Conservation (phyloP, 2,329 filamentous ascomycete species). For the Phoma sp. region DNA sequence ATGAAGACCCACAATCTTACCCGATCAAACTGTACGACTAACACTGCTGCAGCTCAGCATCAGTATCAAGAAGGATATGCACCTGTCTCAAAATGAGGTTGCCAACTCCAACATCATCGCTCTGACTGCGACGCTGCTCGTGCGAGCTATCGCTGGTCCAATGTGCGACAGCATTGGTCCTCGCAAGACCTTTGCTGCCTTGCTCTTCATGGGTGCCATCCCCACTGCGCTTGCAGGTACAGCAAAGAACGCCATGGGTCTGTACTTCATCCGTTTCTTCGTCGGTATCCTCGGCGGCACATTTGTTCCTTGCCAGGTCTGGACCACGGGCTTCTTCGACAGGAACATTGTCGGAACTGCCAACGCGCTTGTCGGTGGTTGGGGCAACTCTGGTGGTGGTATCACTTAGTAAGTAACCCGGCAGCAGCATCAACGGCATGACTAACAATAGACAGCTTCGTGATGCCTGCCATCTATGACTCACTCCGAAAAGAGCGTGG, state of each 20-base stretch:
- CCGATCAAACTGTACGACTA: conserved; percentile 45
- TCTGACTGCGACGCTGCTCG: conserved; percentile 66
- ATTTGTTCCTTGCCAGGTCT: conserved; percentile 89
- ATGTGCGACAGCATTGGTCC: conserved; percentile 87
- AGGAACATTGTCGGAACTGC: conserved; percentile 90
- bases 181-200: conserved; percentile 77
- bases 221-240: conserved; percentile 84
- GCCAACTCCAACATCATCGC: conserved; percentile 92
- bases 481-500: conserved; percentile 69
- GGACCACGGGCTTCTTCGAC: conserved; percentile 92
- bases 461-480: conserved; percentile 90
- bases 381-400: conserved; percentile 87
- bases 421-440: background rate
- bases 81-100: conserved; percentile 73
- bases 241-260: conserved; percentile 69
- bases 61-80: conserved; percentile 80
- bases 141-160: conserved; percentile 80
- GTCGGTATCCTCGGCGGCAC: conserved; percentile 79
- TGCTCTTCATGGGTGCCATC: conserved; percentile 78
- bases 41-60: conserved; percentile 49
- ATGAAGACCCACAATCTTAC: conserved; percentile 32
- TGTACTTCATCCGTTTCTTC: conserved; percentile 80
- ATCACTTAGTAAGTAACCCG: conserved; percentile 70
- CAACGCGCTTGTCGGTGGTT: conserved; percentile 83
- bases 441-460: conserved; percentile 61